Percentiles rank a stretch among this genome's conserved stretches.
Conservation (phyloP, 139 green algal species). For the Chlamydomonas eustigma region DNA sequence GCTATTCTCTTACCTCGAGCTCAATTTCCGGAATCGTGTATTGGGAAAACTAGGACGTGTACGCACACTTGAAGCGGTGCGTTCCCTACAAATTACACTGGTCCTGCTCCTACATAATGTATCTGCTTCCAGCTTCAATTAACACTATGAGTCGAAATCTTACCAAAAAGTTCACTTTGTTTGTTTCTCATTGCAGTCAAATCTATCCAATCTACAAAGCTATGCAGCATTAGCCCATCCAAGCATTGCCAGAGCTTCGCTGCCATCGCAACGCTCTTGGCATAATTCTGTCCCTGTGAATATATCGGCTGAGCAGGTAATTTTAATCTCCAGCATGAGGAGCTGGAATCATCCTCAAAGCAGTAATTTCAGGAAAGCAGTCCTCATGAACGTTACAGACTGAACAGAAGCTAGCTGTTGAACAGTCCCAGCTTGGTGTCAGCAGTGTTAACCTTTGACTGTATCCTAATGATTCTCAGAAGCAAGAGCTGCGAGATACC, state of each 20-base stretch:
- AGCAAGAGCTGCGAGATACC: slow-evolving; percentile 33
- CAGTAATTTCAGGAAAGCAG: too few relatives aligned
- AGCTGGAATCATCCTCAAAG: too few relatives aligned
- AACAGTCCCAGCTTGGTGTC: too few relatives aligned
- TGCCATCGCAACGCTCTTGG: background rate
- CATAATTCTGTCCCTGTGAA: background rate
- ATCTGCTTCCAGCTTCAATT: too few relatives aligned
- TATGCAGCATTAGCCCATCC: slow-evolving; percentile 12
- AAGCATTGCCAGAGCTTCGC: background rate
- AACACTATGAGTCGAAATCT: too few relatives aligned
- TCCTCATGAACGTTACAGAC: too few relatives aligned
- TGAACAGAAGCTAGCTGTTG: too few relatives aligned
- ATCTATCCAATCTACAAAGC: background rate
- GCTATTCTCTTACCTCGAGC: background rate
- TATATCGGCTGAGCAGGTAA: slow-evolving; percentile 3
- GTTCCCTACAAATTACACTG: too few relatives aligned
- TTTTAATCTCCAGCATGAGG: background rate
- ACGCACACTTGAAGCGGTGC: background rate
- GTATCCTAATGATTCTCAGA: too few relatives aligned
- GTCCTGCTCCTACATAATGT: too few relatives aligned
- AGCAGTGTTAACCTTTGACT: too few relatives aligned
- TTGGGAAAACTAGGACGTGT: background rate
- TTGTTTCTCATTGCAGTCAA: background rate
- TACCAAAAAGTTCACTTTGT: too few relatives aligned
- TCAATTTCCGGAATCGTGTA: background rate